Evolutionary conservation across 2,329 filamentous ascomycete genomes (phyloP).

Genomic region (Alternaria gansuensis): DNA sequence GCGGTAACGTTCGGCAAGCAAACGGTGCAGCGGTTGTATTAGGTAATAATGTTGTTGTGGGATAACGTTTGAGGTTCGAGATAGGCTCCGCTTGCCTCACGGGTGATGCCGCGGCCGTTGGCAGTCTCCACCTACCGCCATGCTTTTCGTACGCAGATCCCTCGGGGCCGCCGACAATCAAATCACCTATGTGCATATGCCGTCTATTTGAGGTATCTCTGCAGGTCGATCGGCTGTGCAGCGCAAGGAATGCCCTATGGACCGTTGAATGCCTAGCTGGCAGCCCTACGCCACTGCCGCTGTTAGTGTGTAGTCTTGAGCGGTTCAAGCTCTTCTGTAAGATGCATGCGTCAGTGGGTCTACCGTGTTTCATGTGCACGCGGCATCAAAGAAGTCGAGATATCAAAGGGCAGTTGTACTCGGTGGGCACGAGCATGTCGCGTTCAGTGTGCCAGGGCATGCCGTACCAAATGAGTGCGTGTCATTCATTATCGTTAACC

Average conservation of each 20-base stretch:
- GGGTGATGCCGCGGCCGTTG: slow-evolving; percentile 7
- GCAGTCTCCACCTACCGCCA: slow-evolving; percentile 3
- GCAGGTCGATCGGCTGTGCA: slow-evolving; percentile 4
- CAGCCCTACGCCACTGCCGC: slow-evolving; percentile 10
- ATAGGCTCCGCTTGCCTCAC: slow-evolving; percentile 1
- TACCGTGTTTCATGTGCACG: background rate
- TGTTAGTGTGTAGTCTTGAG: background rate
- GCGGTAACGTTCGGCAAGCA: background rate
- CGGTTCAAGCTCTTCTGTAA: background rate
- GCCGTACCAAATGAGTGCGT: background rate
- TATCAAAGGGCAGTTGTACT: background rate
- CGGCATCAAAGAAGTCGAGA: background rate
- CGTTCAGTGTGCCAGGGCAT: background rate
- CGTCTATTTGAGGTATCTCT: slow-evolving; percentile 2
- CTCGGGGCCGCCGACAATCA: background rate
- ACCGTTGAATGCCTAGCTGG: slow-evolving; percentile 10
- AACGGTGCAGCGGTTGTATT: background rate
- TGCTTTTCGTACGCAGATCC: background rate
- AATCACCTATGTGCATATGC: slow-evolving; percentile 3
- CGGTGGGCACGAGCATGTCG: background rate
- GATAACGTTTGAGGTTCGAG: background rate
- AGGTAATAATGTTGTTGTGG: slow-evolving; percentile 3
- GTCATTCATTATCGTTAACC: slow-evolving; percentile 3
- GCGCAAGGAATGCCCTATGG: slow-evolving; percentile 15
- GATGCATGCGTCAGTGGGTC: slow-evolving; percentile 2